Evolutionary conservation across 768 basidiomycete genomes (phyloP).

Genomic region (Lepiota venenata): DNA sequence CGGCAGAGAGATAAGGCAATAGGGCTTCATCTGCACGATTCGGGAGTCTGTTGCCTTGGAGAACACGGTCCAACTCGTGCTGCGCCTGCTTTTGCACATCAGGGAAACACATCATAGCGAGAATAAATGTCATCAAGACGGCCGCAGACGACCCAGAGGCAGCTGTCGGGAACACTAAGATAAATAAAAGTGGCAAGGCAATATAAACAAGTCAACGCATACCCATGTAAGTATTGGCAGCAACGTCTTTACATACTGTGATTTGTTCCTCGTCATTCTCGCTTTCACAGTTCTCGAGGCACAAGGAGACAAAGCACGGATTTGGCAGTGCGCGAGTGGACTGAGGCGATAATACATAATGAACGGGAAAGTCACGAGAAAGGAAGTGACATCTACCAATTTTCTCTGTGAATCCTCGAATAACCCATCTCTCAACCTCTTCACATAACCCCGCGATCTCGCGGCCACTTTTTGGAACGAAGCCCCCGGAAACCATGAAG

Average conservation of each 20-base stretch:
- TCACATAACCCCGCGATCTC: conserved; percentile 26
- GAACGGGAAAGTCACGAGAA: too few species aligned
- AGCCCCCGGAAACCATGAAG: conserved; percentile 44
- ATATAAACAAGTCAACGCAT: conserved; percentile 9
- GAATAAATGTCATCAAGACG: conserved; percentile 32
- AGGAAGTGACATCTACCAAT: not conserved
- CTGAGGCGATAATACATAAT: too few species aligned
- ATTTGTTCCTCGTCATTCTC: too few species aligned
- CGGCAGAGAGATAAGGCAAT: conserved; percentile 20
- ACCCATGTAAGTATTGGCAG: too few species aligned
- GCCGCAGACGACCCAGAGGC: not conserved
- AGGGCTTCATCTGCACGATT: conserved; percentile 17
- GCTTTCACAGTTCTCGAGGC: too few species aligned
- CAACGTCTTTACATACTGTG: too few species aligned
- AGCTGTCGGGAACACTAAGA: not conserved
- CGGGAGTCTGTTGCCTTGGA: conserved; percentile 12
- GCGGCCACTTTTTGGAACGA: conserved; percentile 28
- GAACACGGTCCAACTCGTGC: conserved; percentile 10
- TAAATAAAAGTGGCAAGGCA: not conserved
- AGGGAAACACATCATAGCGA: conserved; percentile 17
- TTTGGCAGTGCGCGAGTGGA: too few species aligned
- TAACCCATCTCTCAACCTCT: conserved; percentile 35
- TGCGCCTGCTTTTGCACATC: conserved; percentile 9
- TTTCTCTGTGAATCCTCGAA: conserved; percentile 17
- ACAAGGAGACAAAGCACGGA: too few species aligned